phyloP scores from a whole-genome alignment of 306 rosid genomes.

The Coriaria nepalensis region DNA sequence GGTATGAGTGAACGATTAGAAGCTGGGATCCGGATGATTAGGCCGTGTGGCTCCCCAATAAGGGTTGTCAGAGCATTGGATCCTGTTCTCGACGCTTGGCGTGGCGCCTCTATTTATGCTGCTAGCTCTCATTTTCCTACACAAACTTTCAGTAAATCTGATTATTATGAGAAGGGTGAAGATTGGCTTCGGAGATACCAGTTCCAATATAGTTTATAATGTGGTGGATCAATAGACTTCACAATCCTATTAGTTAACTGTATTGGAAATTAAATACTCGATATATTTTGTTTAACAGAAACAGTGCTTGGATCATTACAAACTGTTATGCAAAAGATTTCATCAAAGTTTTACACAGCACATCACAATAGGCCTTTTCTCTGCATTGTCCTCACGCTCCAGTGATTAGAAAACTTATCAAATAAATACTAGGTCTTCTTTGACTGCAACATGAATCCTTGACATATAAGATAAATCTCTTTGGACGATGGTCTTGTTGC shows the following conservation, averaged over 20 bases:
- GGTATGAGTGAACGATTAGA: constrained; percentile 71
- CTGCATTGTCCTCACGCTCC: too few relatives aligned
- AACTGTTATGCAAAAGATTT: too few relatives aligned
- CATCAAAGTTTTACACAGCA: background rate
- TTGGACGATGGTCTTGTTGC: constrained; percentile 87
- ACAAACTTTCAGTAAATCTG: constrained; percentile 68
- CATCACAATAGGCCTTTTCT: background rate
- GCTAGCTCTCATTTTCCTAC: constrained; percentile 44
- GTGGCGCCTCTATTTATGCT: constrained; percentile 81
- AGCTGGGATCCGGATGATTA: constrained; percentile 73
- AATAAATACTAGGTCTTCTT: constrained; percentile 18
- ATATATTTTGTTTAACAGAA: too few relatives aligned
- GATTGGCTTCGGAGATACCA: constrained; percentile 75
- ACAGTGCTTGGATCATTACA: too few relatives aligned
- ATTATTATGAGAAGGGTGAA: constrained; percentile 80
- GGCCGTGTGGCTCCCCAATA: constrained; percentile 71
- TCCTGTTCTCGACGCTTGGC: constrained; percentile 91
- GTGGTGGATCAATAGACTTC: background rate
- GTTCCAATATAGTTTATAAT: constrained; percentile 39
- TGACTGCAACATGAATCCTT: constrained; percentile 35
- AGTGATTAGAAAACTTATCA: too few relatives aligned
- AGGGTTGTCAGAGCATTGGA: constrained; percentile 65
- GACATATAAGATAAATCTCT: constrained; percentile 88
- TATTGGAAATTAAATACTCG: too few relatives aligned
- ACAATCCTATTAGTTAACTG: too few relatives aligned